A percentile compares a stretch with the other conserved stretches of the same genome.
These are phyloP conservation scores for Ormosia emarginata DNA, from an alignment of 306 rosid genomes.

Conservation along the genomic window DNA sequence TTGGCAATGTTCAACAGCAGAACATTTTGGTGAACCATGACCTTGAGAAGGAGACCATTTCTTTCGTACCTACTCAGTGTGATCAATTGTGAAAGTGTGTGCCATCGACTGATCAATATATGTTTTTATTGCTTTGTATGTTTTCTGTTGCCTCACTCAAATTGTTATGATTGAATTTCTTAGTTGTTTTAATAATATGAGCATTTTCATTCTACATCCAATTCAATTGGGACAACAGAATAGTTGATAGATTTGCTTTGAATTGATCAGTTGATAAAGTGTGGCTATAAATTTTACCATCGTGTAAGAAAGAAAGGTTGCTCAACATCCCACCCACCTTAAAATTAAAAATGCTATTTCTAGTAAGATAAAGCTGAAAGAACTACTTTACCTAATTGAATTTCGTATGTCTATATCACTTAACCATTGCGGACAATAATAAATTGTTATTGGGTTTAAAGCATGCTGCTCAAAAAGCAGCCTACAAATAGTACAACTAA, in stretches of 20 bases:
- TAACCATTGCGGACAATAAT: background rate
- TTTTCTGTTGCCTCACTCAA: background rate
- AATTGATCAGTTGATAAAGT: background rate
- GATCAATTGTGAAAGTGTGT: constrained; percentile 26
- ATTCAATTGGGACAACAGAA: background rate
- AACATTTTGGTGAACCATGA: constrained; percentile 53
- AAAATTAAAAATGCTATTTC: background rate
- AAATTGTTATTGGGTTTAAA: background rate
- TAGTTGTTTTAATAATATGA: constrained; percentile 16
- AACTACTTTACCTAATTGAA: background rate
- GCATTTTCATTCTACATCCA: background rate
- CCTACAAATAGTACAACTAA: background rate
- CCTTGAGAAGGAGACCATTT: constrained; percentile 32
- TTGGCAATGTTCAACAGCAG: constrained; percentile 61
- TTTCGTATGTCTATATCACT: background rate
- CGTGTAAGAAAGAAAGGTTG: background rate
- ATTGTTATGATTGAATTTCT: constrained; percentile 15
- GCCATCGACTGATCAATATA: background rate
- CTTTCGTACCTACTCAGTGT: constrained; percentile 40
- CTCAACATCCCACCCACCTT: constrained; percentile 26
- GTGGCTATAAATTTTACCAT: background rate
- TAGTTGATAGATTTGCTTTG: background rate
- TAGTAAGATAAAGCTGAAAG: background rate
- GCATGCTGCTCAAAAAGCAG: background rate
- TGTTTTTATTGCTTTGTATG: background rate